Conservation (phyloP, 2,329 filamentous ascomycete species). For the Pseudocercospora musae region DNA sequence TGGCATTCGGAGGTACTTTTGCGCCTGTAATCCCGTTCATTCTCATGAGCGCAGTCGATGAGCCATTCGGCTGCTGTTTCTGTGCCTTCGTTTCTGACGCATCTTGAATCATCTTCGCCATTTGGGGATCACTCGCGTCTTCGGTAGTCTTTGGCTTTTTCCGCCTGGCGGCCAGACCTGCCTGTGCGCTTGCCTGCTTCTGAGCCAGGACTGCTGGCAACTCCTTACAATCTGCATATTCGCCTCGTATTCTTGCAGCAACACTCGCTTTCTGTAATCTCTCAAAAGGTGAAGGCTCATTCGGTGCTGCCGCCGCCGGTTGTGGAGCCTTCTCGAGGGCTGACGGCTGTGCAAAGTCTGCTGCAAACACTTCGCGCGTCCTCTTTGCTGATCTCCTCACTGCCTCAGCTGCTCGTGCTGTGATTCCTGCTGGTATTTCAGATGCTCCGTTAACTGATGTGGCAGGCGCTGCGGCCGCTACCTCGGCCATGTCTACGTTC, state of each 20-base stretch:
- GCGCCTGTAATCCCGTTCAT: slow-evolving; percentile 44
- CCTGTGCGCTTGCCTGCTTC: slow-evolving; percentile 65
- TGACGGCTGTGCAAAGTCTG: slow-evolving; percentile 48
- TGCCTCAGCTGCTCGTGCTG: slow-evolving; percentile 28
- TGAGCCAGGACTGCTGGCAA: slow-evolving; percentile 75
- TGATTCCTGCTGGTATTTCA: slow-evolving; percentile 22
- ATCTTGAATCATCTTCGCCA: slow-evolving; percentile 66
- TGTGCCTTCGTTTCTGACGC: slow-evolving; percentile 50
- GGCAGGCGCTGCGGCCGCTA: slow-evolving; percentile 1
- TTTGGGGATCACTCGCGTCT: slow-evolving; percentile 52
- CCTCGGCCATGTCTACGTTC: slow-evolving; percentile 18
- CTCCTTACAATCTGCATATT: slow-evolving; percentile 75
- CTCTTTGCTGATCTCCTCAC: slow-evolving; percentile 51
- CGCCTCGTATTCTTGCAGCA: slow-evolving; percentile 60
- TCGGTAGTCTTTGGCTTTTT: slow-evolving; percentile 59
- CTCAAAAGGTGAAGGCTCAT: slow-evolving; percentile 44
- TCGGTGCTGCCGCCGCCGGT: slow-evolving; percentile 43
- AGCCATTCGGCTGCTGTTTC: slow-evolving; percentile 42
- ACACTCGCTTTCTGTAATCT: slow-evolving; percentile 48
- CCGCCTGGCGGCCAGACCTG: slow-evolving; percentile 57
- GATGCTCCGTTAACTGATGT: slow-evolving; percentile 5
- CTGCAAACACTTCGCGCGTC: slow-evolving; percentile 53
- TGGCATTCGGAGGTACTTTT: slow-evolving; percentile 52
- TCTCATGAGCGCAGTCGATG: slow-evolving; percentile 58
- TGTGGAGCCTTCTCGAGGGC: slow-evolving; percentile 43